Conservation (phyloP, 2,329 filamentous ascomycete species). For the Dothistroma pini region DNA sequence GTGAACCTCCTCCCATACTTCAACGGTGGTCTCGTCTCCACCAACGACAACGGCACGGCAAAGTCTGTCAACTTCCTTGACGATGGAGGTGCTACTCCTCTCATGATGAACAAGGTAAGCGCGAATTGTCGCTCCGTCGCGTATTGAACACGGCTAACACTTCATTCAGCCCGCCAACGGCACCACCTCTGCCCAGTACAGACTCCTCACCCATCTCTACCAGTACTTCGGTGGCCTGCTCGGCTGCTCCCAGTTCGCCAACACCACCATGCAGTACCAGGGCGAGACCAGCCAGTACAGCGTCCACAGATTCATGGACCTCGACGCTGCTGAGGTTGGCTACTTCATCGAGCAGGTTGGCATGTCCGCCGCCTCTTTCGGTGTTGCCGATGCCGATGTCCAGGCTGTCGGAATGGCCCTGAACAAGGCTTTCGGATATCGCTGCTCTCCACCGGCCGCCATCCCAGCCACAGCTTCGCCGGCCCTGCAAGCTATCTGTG, state of each 20-base stretch:
- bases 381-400: constrained; percentile 54
- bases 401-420: constrained; percentile 49
- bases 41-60: constrained; percentile 49
- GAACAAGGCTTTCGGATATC: constrained; percentile 49
- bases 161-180: not conserved
- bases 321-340: constrained; percentile 49
- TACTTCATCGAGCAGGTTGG: constrained; percentile 61
- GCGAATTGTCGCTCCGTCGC: not conserved
- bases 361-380: constrained; percentile 55
- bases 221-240: constrained; percentile 59
- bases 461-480: constrained; percentile 46
- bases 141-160: not conserved
- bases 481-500: constrained; percentile 56
- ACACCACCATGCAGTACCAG: constrained; percentile 50
- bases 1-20: constrained; percentile 61
- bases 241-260: constrained; percentile 52
- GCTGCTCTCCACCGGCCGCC: constrained; percentile 47
- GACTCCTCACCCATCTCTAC: constrained; percentile 60
- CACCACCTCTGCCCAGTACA: constrained; percentile 32
- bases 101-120: constrained; percentile 48
- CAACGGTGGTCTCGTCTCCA: constrained; percentile 52
- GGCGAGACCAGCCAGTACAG: constrained; percentile 49
- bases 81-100: constrained; percentile 53
- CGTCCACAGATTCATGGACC: constrained; percentile 57
- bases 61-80: constrained; percentile 59